Percentiles rank a stretch among this genome's conserved stretches.
These are phyloP conservation scores for Annulohypoxylon nitens DNA, from an alignment of 495 filamentous ascomycete species.

Conservation along the genomic window DNA sequence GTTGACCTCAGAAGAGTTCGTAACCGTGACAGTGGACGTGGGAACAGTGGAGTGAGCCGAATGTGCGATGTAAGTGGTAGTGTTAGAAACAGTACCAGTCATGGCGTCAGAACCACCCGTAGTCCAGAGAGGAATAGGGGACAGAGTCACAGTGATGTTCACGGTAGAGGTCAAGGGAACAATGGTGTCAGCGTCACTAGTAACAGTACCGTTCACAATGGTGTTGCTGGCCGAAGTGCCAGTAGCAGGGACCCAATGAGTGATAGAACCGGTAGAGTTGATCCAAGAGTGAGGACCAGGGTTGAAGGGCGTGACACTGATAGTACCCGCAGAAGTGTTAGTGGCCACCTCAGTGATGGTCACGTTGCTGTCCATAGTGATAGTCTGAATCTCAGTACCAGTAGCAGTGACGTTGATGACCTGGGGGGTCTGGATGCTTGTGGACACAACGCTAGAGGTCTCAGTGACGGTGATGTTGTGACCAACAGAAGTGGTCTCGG, in stretches of 20 bases:
- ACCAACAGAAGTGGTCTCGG: constrained; percentile 1
- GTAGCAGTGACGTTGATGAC: constrained; percentile 2
- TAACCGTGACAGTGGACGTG: not conserved
- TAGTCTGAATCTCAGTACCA: not conserved
- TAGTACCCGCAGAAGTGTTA: not conserved
- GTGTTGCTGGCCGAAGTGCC: not conserved
- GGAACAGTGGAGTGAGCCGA: not conserved
- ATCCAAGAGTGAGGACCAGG: not conserved
- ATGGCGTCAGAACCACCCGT: constrained; percentile 29
- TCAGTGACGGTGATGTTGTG: constrained; percentile 25
- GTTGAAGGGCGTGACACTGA: not conserved
- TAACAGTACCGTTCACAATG: not conserved
- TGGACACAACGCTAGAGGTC: not conserved
- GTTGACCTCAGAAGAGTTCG: not conserved
- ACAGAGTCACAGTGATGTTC: constrained; percentile 36
- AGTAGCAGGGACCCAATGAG: not conserved
- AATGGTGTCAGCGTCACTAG: not conserved
- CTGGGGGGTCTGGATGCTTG: constrained; percentile 6
- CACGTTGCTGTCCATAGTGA: constrained; percentile 14
- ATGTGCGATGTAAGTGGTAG: not conserved
- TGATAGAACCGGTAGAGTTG: constrained; percentile 9
- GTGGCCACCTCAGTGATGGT: constrained; percentile 16
- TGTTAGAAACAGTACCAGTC: constrained; percentile 23
- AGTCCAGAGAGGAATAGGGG: constrained; percentile 19
- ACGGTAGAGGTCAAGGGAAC: not conserved